phyloP scores from a whole-genome alignment of 257 asterid species.

The Nicotiana undulata region DNA sequence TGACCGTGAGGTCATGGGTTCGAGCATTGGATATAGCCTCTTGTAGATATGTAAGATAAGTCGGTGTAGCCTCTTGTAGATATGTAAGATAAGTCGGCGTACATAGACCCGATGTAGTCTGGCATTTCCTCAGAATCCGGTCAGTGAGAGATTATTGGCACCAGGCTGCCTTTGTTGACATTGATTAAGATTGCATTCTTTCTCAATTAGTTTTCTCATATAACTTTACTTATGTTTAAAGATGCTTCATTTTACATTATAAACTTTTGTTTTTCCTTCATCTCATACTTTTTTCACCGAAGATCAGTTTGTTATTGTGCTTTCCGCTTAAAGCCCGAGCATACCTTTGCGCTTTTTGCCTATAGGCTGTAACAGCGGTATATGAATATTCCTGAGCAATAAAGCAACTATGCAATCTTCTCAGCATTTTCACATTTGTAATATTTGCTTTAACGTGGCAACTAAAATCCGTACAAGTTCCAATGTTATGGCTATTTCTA shows the following conservation, averaged over 20 bases:
- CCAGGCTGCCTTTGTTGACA: not conserved
- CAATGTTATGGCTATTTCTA: not conserved
- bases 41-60: not conserved
- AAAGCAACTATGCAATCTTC: not conserved
- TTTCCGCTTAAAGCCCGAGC: not conserved
- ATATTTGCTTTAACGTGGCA: not conserved
- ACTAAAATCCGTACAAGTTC: not conserved
- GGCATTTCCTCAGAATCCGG: not conserved
- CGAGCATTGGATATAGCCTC: not conserved
- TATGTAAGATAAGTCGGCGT: not conserved
- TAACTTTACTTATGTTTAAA: not conserved
- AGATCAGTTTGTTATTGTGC: not conserved
- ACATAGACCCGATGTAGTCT: not conserved
- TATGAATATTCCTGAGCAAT: not conserved
- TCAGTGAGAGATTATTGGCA: not conserved
- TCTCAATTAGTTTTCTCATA: not conserved
- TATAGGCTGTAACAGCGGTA: not conserved
- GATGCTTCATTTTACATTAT: not conserved
- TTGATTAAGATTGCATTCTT: not conserved
- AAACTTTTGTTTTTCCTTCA: not conserved
- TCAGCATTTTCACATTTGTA: not conserved
- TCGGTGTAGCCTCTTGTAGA: not conserved
- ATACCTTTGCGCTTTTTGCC: not conserved
- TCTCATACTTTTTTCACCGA: not conserved
- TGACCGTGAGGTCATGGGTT: not conserved